These are phyloP conservation scores for Sporobolomyces phaffii DNA, from an alignment of 768 basidiomycete genomes.

Conservation along the genomic window DNA sequence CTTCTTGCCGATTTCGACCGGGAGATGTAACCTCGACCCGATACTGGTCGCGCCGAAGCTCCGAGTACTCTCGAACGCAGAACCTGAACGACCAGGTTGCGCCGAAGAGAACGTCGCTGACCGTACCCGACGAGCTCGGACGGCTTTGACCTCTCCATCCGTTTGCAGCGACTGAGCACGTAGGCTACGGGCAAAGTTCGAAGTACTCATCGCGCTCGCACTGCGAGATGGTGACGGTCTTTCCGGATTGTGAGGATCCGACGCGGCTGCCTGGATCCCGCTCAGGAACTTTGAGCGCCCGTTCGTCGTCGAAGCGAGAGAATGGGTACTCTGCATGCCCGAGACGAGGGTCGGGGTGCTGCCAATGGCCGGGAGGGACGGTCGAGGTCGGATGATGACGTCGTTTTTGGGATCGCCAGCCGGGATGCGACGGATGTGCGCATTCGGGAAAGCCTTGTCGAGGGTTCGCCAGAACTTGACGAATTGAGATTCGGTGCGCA, in stretches of 20 bases:
- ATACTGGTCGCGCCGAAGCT: conserved; percentile 13
- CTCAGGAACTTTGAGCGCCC: conserved; percentile 2
- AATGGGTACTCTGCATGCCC: conserved; percentile 1
- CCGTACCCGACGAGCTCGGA: conserved; percentile 2
- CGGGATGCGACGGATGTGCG: conserved; percentile 28
- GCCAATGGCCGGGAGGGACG: background rate
- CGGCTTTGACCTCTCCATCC: conserved; percentile 2
- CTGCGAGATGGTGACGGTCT: background rate
- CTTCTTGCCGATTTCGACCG: conserved; percentile 26
- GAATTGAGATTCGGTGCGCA: conserved; percentile 23
- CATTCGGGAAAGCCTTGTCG: conserved; percentile 17
- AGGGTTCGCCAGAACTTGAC: conserved; percentile 12
- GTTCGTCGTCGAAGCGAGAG: conserved; percentile 1
- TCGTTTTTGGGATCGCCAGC: conserved; percentile 25
- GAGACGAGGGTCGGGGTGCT: conserved; percentile 19
- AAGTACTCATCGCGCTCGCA: conserved; percentile 1
- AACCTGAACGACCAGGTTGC: background rate
- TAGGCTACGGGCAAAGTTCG: conserved; percentile 26
- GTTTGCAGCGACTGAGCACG: conserved; percentile 13
- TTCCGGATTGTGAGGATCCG: background rate
- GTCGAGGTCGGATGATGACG: conserved; percentile 12
- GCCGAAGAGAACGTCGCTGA: background rate
- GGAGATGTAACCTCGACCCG: conserved; percentile 2
- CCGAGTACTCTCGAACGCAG: conserved; percentile 5
- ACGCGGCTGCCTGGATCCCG: background rate